Conservation (phyloP, 2,329 filamentous ascomycete genomes). For the Colletotrichum sp. region DNA sequence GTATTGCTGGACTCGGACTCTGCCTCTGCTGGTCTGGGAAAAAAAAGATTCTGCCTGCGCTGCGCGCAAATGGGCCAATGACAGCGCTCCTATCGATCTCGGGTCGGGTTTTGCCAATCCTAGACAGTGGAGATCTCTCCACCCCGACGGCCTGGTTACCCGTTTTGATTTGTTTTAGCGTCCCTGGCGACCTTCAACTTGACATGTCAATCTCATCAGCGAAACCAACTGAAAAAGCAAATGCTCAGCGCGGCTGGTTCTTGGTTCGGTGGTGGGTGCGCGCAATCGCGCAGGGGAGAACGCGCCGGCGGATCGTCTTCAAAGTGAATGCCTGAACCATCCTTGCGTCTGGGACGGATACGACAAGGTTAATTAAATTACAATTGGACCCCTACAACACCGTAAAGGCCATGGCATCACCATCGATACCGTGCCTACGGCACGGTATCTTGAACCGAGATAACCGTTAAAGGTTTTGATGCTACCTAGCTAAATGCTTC, state of each 20-base stretch:
- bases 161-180: slow-evolving; percentile 1
- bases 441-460: neutral
- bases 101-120: neutral
- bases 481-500: neutral
- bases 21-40: neutral
- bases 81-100: neutral
- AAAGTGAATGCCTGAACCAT: slow-evolving; percentile 6
- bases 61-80: slow-evolving; percentile 15
- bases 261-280: neutral
- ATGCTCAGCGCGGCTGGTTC: neutral
- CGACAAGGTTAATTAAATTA: neutral
- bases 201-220: neutral
- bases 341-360: neutral
- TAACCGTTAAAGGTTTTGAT: neutral
- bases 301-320: neutral
- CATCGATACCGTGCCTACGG: neutral
- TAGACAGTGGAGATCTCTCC: neutral
- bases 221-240: neutral
- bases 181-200: neutral
- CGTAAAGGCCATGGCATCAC: neutral
- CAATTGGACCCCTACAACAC: neutral
- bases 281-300: neutral
- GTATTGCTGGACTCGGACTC: neutral
- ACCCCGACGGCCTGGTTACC: slow-evolving; percentile 8
- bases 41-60: neutral